A percentile compares a stretch with the other conserved stretches of the same genome.
Conservation (phyloP, 2,329 filamentous ascomycete genomes). For the Ilyonectria destructans region DNA sequence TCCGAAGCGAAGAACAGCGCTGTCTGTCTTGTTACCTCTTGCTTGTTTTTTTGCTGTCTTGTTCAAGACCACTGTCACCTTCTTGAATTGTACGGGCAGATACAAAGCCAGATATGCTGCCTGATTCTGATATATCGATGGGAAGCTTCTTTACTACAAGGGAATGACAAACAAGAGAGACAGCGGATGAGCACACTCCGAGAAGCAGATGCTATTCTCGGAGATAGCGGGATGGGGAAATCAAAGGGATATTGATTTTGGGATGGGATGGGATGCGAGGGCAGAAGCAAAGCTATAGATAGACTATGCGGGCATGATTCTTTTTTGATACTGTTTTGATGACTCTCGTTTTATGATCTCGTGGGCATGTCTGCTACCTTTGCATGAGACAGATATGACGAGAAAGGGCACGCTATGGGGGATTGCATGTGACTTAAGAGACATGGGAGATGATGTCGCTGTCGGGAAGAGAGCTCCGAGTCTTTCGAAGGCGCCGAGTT, state of each 20-base stretch:
- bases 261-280: constrained; percentile 9
- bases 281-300: constrained; percentile 29
- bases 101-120: constrained; percentile 19
- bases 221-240: constrained; percentile 7
- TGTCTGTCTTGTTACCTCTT: constrained; percentile 17
- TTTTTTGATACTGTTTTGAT: constrained; percentile 13
- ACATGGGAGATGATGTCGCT: neutral
- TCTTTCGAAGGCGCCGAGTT: no score
- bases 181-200: constrained; percentile 11
- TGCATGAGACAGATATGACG: neutral
- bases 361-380: neutral
- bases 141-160: constrained; percentile 7
- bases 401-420: neutral
- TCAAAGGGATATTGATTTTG: constrained; percentile 4
- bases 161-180: constrained; percentile 13
- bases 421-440: neutral
- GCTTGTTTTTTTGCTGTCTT: constrained; percentile 14
- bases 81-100: constrained; percentile 33
- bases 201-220: neutral
- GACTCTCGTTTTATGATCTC: neutral
- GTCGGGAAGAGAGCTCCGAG: neutral
- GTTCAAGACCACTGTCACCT: constrained; percentile 23
- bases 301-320: constrained; percentile 39
- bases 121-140: constrained; percentile 21
- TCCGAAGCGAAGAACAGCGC: constrained; percentile 30